phyloP scores from a whole-genome alignment of 2,329 filamentous ascomycete genomes.

The Penicillium janthinellum region DNA sequence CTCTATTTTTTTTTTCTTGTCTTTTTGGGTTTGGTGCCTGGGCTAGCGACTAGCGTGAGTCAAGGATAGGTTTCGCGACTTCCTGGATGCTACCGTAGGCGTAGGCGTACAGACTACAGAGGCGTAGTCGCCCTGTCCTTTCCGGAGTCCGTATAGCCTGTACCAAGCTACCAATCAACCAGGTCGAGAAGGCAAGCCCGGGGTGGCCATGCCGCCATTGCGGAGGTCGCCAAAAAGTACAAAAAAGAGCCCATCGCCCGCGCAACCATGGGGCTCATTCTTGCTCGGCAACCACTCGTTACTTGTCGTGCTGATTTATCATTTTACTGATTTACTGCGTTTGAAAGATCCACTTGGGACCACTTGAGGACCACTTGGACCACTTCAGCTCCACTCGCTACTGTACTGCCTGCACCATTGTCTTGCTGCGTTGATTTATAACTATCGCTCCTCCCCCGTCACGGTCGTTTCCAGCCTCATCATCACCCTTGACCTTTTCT shows the following conservation, averaged over 20 bases:
- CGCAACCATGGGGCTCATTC: background rate
- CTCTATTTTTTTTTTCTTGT: background rate
- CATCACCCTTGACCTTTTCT: background rate
- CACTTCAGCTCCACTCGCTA: constrained; percentile 20
- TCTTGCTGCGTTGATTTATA: background rate
- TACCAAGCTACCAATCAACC: background rate
- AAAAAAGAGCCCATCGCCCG: background rate
- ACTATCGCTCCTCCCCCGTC: background rate
- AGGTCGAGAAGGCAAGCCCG: background rate
- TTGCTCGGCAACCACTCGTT: background rate
- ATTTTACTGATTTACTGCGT: background rate
- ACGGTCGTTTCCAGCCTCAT: constrained; percentile 1
- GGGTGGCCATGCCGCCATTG: background rate
- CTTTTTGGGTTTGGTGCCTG: constrained; percentile 1
- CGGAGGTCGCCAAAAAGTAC: background rate
- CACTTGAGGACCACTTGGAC: background rate
- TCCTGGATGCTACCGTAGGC: background rate
- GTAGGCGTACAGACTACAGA: no score
- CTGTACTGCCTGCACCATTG: constrained; percentile 13
- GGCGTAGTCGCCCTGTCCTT: no score
- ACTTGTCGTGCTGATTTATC: background rate
- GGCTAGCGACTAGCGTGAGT: background rate
- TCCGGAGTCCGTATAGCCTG: no score
- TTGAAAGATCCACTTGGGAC: background rate
- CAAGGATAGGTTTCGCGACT: background rate